Base-by-base conservation (phyloP, 495 filamentous ascomycete species). In the Penicillium malachiteum region DNA sequence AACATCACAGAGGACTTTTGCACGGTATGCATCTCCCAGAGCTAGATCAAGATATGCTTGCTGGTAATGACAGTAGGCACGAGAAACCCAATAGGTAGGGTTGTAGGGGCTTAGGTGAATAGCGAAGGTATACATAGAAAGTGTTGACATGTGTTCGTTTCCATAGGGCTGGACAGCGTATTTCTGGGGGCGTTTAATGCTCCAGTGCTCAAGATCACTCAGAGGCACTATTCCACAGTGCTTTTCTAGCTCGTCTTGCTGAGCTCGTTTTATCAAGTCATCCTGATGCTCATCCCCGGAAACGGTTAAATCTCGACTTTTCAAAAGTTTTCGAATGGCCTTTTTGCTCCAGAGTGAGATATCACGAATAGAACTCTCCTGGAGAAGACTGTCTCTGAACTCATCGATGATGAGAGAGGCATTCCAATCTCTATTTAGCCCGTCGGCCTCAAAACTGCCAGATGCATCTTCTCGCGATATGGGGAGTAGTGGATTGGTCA, bases 11-110 rank as follows among this genome's bases (percentile, higher is more conserved):
- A 96, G 78, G 31, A 95, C 78, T 4, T 92, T 78, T 7, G 89
- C 89, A 50, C 87, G 84, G 68, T 96, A 94, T 11, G 88, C 88
- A 66, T 94, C 92, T 26, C 89, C 89, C 34, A 86, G 83, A 8
- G 89, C 89, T 11, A 96, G 79, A 61, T 96, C 92, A 9, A 88
- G 92, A 65, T 89, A 92, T 30, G 79, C 87, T 17, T 91, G 82
- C 44, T 83, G 70, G 39, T 84, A 76, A 67, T 93, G 84, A 14
- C 82, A 80, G 32, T 81, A 75, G n/a, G 89, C 86, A 14, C 90
- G 81, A 51, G 83, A 76, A 46, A 91, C 65, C 68, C 90, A 91
- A 37, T 85, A 77, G 30, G 85, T 74, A 10, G 89, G 71, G 59
- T 89, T 86, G 66, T 95, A 94, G 3, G 90, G 89, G 17, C 73